Evolutionary conservation across 495 filamentous ascomycete genomes (phyloP), one percentile per base, ranked within the genome.

Genomic region (Wilcoxina mikolae): DNA sequence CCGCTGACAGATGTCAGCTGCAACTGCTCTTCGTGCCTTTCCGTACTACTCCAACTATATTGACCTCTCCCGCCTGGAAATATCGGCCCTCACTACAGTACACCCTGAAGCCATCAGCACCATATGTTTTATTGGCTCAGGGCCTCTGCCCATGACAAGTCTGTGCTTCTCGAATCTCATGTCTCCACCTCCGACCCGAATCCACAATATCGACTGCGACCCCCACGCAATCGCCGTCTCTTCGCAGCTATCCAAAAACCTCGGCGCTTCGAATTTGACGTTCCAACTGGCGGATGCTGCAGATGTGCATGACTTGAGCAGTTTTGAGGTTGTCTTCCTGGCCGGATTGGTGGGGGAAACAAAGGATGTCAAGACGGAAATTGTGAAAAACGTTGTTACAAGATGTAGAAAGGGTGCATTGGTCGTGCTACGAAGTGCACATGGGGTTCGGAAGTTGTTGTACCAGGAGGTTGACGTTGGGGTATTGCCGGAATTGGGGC

Each of bases 21-120:
- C 59, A 12, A 23, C 53, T 15, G 46, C 28, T 38, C 60, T 71
- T 10, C 39, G 33, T 15, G 47, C 51, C 3, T 76, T 76, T 45
- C 70, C 72, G 3, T 74, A 74, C 58, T 66, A 68, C 54, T 20
- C 56, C 17, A 74, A 74, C 54, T 74, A 74, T 51, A 22, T 67
- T 20, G 68, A 69, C 29, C 67, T 74, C 41, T 59, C 68, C 11
- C 62, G 61, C 18, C 64, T 75, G 58, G 73, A 74, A 55, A 54
- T 70, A 17, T 57, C 67, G 24, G 52, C 73, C 9, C 28, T 58
- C 24, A 62, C 65, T 17, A 58, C 68, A 27, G 46, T 57, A 9
- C 49, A 52, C 33, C 49, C 49, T 1, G 1, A 17, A 10, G 27
- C 33, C 10, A 48, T 22, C 3, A 10, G 3, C 2, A 47, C 43